Evolutionary conservation across 805 yeast species (phyloP).

Genomic region (Cephaloascus fragrans): DNA sequence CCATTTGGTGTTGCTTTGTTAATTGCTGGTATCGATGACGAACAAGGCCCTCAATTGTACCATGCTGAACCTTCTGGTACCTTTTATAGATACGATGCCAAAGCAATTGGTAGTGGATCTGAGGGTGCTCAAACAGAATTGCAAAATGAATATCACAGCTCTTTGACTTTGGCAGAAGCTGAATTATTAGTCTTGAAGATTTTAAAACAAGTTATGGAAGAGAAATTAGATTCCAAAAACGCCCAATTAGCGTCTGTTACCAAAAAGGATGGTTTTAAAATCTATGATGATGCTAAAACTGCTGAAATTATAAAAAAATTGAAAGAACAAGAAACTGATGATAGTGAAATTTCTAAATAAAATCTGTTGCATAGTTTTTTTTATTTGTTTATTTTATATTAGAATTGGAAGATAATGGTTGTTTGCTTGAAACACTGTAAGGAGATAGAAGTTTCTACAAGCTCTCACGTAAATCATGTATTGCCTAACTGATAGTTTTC

Average conservation of each 20-base stretch:
- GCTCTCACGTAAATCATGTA: no score
- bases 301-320: constrained; percentile 70
- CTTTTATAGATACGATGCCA: constrained; percentile 93
- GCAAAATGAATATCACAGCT: constrained; percentile 92
- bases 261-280: constrained; percentile 71
- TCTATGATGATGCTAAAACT: constrained; percentile 76
- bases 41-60: constrained; percentile 90
- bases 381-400: no score
- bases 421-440: no score
- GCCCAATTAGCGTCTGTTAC: constrained; percentile 95
- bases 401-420: no score
- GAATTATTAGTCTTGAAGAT: constrained; percentile 82
- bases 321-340: constrained; percentile 58
- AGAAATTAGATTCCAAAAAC: constrained; percentile 87
- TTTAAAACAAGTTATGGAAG: constrained; percentile 98
- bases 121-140: constrained; percentile 99
- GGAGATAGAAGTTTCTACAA: no score
- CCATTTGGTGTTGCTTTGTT: constrained; percentile 98
- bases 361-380: no score
- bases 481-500: no score
- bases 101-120: constrained; percentile 97
- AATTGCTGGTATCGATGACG: constrained; percentile 89
- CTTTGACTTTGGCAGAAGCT: constrained; percentile 86
- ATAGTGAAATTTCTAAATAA: constrained; percentile 2
- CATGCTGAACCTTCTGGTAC: constrained; percentile 99